These are phyloP conservation scores for Codiaeum variegatum DNA, from an alignment of 441 rosid species.

Conservation along the genomic window DNA sequence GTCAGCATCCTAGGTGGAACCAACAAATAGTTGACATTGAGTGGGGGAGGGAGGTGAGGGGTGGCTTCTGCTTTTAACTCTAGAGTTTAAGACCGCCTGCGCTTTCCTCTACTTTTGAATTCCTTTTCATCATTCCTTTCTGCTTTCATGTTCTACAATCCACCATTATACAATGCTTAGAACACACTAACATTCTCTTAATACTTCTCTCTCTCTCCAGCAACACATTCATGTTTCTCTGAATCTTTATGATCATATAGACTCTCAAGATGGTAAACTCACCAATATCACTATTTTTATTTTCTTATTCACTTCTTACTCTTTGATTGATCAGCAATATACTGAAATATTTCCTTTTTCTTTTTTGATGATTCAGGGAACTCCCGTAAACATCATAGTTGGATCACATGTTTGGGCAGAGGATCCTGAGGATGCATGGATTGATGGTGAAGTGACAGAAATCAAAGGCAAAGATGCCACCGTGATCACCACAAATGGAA, in stretches of 20 bases:
- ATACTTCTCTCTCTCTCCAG: background rate
- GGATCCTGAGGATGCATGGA: conserved; percentile 63
- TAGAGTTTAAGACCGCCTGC: conserved; percentile 23
- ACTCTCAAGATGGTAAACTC: conserved; percentile 25
- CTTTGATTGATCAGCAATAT: background rate
- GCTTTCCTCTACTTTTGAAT: conserved; percentile 23
- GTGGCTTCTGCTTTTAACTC: conserved; percentile 21
- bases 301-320: conserved; percentile 2
- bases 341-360: background rate
- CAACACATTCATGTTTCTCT: conserved; percentile 2
- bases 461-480: conserved; percentile 48
- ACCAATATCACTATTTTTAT: background rate
- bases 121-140: conserved; percentile 20
- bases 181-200: background rate
- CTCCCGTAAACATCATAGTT: conserved; percentile 59
- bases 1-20: conserved; percentile 3
- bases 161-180: conserved; percentile 9
- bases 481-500: conserved; percentile 40
- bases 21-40: conserved; percentile 3
- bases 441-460: conserved; percentile 52
- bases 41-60: conserved; percentile 11
- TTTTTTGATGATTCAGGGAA: conserved; percentile 29
- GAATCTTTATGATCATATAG: conserved; percentile 19
- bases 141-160: conserved; percentile 21
- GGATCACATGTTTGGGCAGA: conserved; percentile 76